These are phyloP conservation scores for Ascobolus immersus DNA, from an alignment of 495 filamentous ascomycete species.

Conservation along the genomic window DNA sequence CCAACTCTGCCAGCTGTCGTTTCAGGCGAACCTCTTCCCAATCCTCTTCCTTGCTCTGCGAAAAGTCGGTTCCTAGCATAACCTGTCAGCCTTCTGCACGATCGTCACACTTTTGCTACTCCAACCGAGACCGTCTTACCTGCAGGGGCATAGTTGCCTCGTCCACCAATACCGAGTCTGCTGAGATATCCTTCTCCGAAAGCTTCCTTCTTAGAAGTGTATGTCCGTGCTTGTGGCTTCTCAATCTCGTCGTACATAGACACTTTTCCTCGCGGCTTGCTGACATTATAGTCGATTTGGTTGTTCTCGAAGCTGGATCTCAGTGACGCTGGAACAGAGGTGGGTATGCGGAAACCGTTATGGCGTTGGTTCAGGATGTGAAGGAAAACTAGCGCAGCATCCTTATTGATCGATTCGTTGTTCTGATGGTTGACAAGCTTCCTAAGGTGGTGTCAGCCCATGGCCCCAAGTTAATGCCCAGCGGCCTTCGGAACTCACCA, in stretches of 20 bases:
- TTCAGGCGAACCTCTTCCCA: constrained; percentile 94
- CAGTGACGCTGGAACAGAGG: constrained; percentile 71
- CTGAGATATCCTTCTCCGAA: constrained; percentile 93
- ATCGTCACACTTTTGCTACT: not conserved
- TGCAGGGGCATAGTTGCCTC: constrained; percentile 34
- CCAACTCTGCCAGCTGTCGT: constrained; percentile 68
- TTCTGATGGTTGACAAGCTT: constrained; percentile 85
- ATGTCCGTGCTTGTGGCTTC: constrained; percentile 7
- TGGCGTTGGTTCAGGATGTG: constrained; percentile 88
- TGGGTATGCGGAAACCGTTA: constrained; percentile 81
- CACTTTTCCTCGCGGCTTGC: constrained; percentile 24
- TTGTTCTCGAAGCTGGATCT: constrained; percentile 79
- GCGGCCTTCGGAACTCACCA: constrained; percentile 24
- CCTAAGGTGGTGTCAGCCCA: constrained; percentile 2
- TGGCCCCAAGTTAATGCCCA: not conserved
- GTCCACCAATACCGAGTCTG: constrained; percentile 61
- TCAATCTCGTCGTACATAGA: constrained; percentile 5
- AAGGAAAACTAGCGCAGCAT: constrained; percentile 77
- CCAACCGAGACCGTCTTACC: constrained; percentile 18
- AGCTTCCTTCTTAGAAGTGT: constrained; percentile 41
- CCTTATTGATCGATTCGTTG: constrained; percentile 59
- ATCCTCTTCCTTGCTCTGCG: constrained; percentile 38
- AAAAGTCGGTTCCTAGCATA: constrained; percentile 51
- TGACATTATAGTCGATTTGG: constrained; percentile 82
- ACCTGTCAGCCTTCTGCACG: not conserved